Evolutionary conservation across 1,284 basidiomycete species (phyloP).

Genomic region (Microbotryum intermedium): DNA sequence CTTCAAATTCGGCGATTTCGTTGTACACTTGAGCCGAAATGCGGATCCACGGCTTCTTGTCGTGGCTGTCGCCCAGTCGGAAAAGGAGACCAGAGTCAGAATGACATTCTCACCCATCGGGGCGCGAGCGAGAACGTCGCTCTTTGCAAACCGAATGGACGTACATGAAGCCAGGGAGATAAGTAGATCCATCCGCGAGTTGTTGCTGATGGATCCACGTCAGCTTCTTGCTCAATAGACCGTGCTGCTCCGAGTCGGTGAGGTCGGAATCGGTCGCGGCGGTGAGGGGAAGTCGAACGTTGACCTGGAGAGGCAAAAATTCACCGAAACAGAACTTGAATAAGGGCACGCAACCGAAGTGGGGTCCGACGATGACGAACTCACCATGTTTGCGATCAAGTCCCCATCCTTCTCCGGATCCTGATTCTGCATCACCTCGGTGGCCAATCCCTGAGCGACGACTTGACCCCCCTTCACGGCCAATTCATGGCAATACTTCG

Average conservation of each 20-base stretch:
- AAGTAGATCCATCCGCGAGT: not conserved
- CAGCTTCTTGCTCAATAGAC: not conserved
- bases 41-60: constrained; percentile 31
- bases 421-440: constrained; percentile 27
- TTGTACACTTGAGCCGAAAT: constrained; percentile 26
- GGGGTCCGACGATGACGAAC: constrained; percentile 2
- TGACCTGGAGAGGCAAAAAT: constrained; percentile 18
- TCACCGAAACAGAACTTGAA: not conserved
- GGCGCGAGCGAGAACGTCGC: no score
- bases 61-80: constrained; percentile 16
- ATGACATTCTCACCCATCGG: no score
- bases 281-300: constrained; percentile 23
- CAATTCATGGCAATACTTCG: constrained; percentile 23
- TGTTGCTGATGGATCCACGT: not conserved
- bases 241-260: not conserved
- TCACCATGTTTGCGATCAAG: constrained; percentile 31
- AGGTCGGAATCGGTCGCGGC: not conserved
- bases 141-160: not conserved
- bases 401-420: constrained; percentile 11
- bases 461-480: constrained; percentile 26
- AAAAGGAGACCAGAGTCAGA: no score
- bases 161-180: not conserved
- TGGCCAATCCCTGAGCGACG: constrained; percentile 24
- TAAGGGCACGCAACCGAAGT: not conserved
- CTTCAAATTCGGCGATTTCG: constrained; percentile 39